A percentile compares a stretch with the other conserved stretches of the same genome.
Conservation (phyloP, 345 rosid genomes). For the Dimocarpus longan region DNA sequence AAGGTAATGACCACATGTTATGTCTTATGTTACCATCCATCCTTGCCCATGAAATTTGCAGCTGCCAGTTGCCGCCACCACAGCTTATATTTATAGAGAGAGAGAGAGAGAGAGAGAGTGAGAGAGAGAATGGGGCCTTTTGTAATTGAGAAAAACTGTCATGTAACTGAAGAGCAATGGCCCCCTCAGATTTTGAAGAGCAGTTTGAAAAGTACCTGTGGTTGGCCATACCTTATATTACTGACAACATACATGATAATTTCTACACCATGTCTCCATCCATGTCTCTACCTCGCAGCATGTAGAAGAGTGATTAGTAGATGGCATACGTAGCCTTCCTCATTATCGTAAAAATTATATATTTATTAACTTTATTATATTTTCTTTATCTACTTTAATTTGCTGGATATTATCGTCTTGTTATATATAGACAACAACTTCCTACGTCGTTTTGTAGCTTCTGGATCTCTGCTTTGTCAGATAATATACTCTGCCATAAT, state of each 20-base stretch:
- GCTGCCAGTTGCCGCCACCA: constrained; percentile 26
- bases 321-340: constrained; percentile 46
- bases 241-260: constrained; percentile 20
- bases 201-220: constrained; percentile 33
- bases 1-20: background rate
- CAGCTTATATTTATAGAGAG: constrained; percentile 13
- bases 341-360: constrained; percentile 31
- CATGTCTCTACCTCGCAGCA: constrained; percentile 24
- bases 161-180: constrained; percentile 26
- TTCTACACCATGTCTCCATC: constrained; percentile 32
- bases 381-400: background rate
- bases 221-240: constrained; percentile 35
- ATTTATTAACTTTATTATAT: background rate
- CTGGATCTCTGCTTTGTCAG: background rate
- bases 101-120: constrained; percentile 21
- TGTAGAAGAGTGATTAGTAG: constrained; percentile 38
- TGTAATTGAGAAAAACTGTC: constrained; percentile 18
- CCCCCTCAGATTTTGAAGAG: constrained; percentile 36
- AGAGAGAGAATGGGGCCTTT: constrained; percentile 31
- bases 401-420: constrained; percentile 10
- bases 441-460: background rate
- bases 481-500: background rate
- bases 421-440: constrained; percentile 14
- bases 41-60: constrained; percentile 25
- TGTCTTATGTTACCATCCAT: background rate